These are phyloP conservation scores for Eragrostis curvula DNA, from an alignment of 176 grass and related monocot species.

Conservation along the genomic window DNA sequence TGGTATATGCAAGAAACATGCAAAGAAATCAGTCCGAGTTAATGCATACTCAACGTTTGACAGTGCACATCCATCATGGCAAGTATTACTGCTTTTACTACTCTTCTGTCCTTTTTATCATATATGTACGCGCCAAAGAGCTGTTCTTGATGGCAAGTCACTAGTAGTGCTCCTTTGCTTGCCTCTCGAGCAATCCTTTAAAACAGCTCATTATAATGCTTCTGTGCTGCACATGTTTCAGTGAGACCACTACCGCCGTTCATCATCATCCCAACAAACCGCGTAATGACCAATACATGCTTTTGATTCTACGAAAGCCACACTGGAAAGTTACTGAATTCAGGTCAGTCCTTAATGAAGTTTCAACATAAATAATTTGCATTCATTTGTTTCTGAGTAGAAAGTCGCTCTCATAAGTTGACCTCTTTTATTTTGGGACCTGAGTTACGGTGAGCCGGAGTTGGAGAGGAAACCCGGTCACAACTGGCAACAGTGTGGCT, in stretches of 20 bases:
- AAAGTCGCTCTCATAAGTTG: background rate
- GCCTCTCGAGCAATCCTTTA: slow-evolving; percentile 32
- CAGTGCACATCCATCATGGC: background rate
- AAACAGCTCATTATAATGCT: slow-evolving; percentile 21
- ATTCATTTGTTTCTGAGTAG: background rate
- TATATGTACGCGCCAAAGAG: background rate
- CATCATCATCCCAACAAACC: slow-evolving; percentile 4
- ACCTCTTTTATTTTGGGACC: background rate
- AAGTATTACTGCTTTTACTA: background rate
- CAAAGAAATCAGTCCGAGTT: background rate
- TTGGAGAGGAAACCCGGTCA: background rate
- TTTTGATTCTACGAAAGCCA: slow-evolving; percentile 13
- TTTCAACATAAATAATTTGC: background rate
- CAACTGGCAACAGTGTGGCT: background rate
- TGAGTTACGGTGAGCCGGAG: background rate
- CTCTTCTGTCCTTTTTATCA: background rate
- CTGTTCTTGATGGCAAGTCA: slow-evolving; percentile 3
- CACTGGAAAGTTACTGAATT: background rate
- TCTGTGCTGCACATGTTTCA: background rate
- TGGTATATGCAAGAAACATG: background rate
- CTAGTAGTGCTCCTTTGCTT: slow-evolving; percentile 1
- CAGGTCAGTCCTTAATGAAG: background rate
- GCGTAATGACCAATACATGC: slow-evolving; percentile 13
- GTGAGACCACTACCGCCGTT: background rate
- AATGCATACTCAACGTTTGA: background rate